Evolutionary conservation across 148 eudicot genomes (phyloP).

Genomic region (Rhododendron mucronatum): DNA sequence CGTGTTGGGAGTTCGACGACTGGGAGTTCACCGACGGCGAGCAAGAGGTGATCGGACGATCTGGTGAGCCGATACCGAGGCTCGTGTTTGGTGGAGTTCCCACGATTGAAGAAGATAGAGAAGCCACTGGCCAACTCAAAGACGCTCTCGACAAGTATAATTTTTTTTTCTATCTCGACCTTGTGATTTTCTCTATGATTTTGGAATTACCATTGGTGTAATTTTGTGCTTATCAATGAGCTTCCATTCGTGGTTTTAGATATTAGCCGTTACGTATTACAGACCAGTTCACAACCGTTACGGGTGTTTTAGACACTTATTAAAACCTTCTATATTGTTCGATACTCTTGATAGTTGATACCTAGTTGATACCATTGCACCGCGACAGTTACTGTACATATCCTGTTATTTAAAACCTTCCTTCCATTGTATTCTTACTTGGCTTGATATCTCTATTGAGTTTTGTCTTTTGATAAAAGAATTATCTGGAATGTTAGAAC

Average conservation of each 20-base stretch:
- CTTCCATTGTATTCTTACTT: neutral
- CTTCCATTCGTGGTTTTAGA: neutral
- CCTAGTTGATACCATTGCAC: too few species aligned
- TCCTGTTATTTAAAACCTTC: too few species aligned
- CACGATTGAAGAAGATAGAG: constrained; percentile 51
- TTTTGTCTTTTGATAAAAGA: too few species aligned
- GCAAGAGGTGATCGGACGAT: constrained; percentile 23
- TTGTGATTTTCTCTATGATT: neutral
- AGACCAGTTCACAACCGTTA: too few species aligned
- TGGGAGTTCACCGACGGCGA: constrained; percentile 53
- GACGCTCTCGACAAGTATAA: constrained; percentile 54
- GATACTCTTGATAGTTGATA: too few species aligned
- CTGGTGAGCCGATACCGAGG: constrained; percentile 38
- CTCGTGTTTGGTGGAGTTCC: constrained; percentile 68
- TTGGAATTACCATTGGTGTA: neutral
- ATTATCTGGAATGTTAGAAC: too few species aligned
- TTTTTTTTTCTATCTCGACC: neutral
- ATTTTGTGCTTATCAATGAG: neutral
- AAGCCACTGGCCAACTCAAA: constrained; percentile 64
- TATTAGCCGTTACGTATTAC: too few species aligned
- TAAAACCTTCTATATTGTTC: too few species aligned
- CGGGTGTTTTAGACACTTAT: too few species aligned
- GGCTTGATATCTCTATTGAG: neutral
- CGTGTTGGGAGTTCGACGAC: constrained; percentile 50
- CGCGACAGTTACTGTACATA: too few species aligned